A percentile compares a stretch with the other conserved stretches of the same genome.
Evolutionary conservation across 2,329 filamentous ascomycete species (phyloP).

Genomic region (Penicillium sp.): DNA sequence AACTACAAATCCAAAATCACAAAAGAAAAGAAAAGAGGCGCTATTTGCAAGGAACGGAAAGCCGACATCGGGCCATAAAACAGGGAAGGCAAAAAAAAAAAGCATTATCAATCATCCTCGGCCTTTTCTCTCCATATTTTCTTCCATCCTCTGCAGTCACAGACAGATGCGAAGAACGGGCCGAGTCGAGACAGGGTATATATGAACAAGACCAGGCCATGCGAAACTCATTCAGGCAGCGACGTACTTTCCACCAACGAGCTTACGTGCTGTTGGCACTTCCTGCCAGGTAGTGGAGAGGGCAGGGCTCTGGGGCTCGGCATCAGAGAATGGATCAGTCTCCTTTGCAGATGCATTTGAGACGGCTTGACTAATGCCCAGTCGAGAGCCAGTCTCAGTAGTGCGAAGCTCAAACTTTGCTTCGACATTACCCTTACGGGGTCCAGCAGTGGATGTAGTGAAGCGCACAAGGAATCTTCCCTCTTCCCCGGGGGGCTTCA

Average conservation of each 20-base stretch:
- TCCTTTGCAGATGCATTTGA: slow-evolving; percentile 34
- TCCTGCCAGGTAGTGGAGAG: slow-evolving; percentile 63
- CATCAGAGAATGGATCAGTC: slow-evolving; percentile 55
- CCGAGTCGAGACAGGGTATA: slow-evolving; percentile 18
- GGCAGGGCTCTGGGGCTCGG: slow-evolving; percentile 36
- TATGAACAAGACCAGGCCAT: slow-evolving; percentile 13
- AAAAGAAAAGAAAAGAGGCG: slow-evolving; percentile 23
- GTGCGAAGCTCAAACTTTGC: slow-evolving; percentile 75
- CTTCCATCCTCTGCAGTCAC: background rate
- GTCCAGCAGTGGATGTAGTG: slow-evolving; percentile 70
- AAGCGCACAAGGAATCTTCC: slow-evolving; percentile 85
- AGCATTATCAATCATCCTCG: slow-evolving; percentile 9
- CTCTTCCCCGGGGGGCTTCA: slow-evolving; percentile 54
- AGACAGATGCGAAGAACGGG: background rate
- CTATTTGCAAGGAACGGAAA: slow-evolving; percentile 22
- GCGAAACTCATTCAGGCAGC: slow-evolving; percentile 42
- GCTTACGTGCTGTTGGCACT: slow-evolving; percentile 67
- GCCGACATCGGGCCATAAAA: slow-evolving; percentile 1
- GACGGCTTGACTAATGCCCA: slow-evolving; percentile 61
- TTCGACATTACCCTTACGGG: slow-evolving; percentile 77
- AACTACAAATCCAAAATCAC: slow-evolving; percentile 15
- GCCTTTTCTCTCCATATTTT: background rate
- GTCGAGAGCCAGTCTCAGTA: slow-evolving; percentile 62
- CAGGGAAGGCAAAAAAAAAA: slow-evolving; percentile 1
- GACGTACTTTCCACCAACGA: slow-evolving; percentile 78